A percentile compares a stretch with the other conserved stretches of the same genome.
Evolutionary conservation across 2,329 filamentous ascomycete species (phyloP).

Genomic region (Scolecobasidium constrictum): DNA sequence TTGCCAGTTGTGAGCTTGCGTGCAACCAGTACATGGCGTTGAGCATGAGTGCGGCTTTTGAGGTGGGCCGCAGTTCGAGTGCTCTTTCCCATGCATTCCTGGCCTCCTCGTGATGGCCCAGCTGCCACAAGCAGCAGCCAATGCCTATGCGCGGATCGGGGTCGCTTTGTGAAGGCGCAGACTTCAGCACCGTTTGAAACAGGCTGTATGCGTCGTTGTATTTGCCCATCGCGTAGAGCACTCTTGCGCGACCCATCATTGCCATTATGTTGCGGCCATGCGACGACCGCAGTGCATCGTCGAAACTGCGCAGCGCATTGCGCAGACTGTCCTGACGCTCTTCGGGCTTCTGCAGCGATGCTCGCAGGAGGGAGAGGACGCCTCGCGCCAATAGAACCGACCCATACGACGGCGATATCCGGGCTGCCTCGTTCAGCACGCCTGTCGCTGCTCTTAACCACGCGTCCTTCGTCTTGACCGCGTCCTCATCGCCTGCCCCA

Average conservation of each 20-base stretch:
- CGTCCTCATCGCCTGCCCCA: background rate
- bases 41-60: conserved; percentile 82
- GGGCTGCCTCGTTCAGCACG: conserved; percentile 87
- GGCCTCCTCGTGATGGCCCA: conserved; percentile 89
- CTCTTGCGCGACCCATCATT: conserved; percentile 77
- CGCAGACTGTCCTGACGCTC: conserved; percentile 72
- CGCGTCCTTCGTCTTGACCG: conserved; percentile 64
- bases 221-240: conserved; percentile 75
- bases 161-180: conserved; percentile 78
- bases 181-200: conserved; percentile 80
- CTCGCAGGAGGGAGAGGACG: conserved; percentile 76
- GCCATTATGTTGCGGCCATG: conserved; percentile 85
- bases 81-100: conserved; percentile 82
- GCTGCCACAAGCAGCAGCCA: conserved; percentile 93
- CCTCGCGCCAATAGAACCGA: conserved; percentile 86
- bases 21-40: conserved; percentile 86
- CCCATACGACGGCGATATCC: conserved; percentile 84
- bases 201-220: conserved; percentile 71
- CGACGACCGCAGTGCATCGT: conserved; percentile 81
- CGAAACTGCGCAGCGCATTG: conserved; percentile 83
- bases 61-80: conserved; percentile 69
- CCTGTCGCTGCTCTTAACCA: conserved; percentile 86
- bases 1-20: conserved; percentile 69
- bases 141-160: conserved; percentile 94
- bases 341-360: conserved; percentile 59